Base-by-base conservation (phyloP, 2,329 filamentous ascomycete genomes). In the Colletotrichum melonis region DNA sequence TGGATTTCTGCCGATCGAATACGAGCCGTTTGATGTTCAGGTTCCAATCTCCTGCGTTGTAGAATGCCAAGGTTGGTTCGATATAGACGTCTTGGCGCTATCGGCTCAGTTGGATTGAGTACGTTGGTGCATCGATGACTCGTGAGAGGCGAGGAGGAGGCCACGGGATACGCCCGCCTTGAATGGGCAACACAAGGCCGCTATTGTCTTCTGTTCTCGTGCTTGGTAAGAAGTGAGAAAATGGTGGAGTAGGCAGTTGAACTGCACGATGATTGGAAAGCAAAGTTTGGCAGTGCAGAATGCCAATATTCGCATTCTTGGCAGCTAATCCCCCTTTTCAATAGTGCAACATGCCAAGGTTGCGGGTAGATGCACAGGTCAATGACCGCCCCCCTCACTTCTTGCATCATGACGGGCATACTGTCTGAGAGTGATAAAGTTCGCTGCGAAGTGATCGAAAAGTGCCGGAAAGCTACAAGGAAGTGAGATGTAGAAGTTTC, bases 281-380 rank as follows among this genome's bases (percentile, higher is more conserved):
- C 22, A 63, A 57, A n/a, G 42, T 52, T 70, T 62, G 60, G 26
- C 56, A 63, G 58, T 63, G 60, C 67, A 57, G 57, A 55, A 62
- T 71, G 60, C 67, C 71, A 73, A 71, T 56, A 66, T 54, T 54
- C 60, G 22, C 35, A 57, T 28, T 38, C 60, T 73, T 73, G 71
- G 67, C 67, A 30, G 49, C n/a, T 42, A 56, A 62, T 70, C 60
- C 49, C 67, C 60, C 59, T 73, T 73, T 70, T 38, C 63, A 35
- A 57, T 65, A 65, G 32, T 69, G 67, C 67, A 70, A 73, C 70
- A 35, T 63, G 60, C 67, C 70, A 70, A 73, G 70, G 55, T 52
- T 69, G 30, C 56, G 67, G 30, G 42, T 55, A 60, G 55, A 66
- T 58, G 54, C 67, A 30, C 30, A 59, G 42, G 22, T 54, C 30